phyloP scores from a whole-genome alignment of 805 yeast genomes.

The Komagataella pastoris region DNA sequence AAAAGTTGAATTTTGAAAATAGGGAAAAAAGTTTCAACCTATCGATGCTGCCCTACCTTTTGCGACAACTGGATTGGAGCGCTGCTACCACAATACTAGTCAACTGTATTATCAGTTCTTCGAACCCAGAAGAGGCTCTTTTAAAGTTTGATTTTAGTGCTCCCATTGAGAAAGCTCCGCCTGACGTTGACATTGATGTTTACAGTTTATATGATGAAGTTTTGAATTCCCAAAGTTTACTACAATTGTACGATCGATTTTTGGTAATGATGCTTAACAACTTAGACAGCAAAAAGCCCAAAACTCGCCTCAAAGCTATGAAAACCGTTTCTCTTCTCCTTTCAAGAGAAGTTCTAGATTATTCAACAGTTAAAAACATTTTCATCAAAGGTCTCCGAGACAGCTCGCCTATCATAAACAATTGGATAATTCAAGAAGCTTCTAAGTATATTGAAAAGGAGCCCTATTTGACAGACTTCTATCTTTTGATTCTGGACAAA shows the following conservation, averaged over 20 bases:
- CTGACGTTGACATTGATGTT: neutral
- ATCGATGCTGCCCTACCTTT: neutral
- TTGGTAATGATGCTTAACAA: neutral
- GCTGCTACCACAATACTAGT: neutral
- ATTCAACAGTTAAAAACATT: neutral
- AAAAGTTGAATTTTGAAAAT: neutral
- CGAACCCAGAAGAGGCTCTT: neutral
- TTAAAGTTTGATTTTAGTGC: neutral
- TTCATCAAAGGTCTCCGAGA: neutral
- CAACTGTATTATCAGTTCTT: neutral
- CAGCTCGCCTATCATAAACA: neutral
- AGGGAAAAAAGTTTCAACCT: neutral
- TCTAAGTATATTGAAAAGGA: neutral
- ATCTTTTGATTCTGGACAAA: slow-evolving; percentile 32
- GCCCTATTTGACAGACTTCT: slow-evolving; percentile 16
- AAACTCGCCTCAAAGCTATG: neutral
- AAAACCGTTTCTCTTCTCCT: neutral
- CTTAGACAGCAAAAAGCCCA: neutral
- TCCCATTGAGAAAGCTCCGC: neutral
- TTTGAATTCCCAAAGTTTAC: neutral
- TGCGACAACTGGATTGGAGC: neutral
- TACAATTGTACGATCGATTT: neutral
- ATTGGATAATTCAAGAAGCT: neutral
- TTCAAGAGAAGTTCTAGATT: neutral
- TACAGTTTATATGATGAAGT: neutral